Percentiles rank a stretch among this genome's conserved stretches.
Evolutionary conservation across 345 rosid genomes (phyloP).

Genomic region (Stellera chamaejasme): DNA sequence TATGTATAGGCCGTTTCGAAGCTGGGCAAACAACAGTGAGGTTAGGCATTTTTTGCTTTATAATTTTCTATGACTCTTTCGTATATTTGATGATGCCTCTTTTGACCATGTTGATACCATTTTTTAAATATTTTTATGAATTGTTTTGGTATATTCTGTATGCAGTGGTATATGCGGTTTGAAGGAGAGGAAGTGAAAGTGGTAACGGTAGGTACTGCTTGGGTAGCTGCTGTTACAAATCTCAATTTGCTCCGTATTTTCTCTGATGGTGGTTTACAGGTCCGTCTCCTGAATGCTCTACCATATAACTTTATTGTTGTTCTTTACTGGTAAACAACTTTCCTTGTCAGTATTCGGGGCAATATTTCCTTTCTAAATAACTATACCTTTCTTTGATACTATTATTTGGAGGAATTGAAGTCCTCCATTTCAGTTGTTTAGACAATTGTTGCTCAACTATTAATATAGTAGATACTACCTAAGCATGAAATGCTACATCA

Average conservation of each 20-base stretch:
- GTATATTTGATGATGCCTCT: too few species aligned
- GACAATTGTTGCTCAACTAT: too few species aligned
- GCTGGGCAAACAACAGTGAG: conserved; percentile 95
- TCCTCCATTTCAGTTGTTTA: too few species aligned
- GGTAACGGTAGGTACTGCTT: conserved; percentile 73
- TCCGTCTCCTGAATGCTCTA: conserved; percentile 18
- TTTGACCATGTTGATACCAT: neutral
- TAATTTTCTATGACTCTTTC: neutral
- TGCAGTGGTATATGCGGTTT: conserved; percentile 98
- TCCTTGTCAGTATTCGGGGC: too few species aligned
- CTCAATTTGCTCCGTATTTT: conserved; percentile 83
- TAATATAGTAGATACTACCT: too few species aligned
- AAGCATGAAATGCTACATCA: too few species aligned
- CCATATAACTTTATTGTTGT: neutral
- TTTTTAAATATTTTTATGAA: neutral
- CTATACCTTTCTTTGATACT: too few species aligned
- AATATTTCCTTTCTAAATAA: too few species aligned
- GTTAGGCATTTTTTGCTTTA: conserved; percentile 24
- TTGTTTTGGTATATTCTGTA: conserved; percentile 18
- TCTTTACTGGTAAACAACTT: neutral
- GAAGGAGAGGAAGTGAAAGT: conserved; percentile 96
- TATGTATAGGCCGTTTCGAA: conserved; percentile 80
- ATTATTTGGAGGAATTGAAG: too few species aligned
- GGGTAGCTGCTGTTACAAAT: conserved; percentile 96
- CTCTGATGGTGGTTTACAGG: conserved; percentile 95